Evolutionary conservation across 805 yeast species (phyloP), one percentile per base, ranked within the genome.

Genomic region (Lipomyces mesembrius): DNA sequence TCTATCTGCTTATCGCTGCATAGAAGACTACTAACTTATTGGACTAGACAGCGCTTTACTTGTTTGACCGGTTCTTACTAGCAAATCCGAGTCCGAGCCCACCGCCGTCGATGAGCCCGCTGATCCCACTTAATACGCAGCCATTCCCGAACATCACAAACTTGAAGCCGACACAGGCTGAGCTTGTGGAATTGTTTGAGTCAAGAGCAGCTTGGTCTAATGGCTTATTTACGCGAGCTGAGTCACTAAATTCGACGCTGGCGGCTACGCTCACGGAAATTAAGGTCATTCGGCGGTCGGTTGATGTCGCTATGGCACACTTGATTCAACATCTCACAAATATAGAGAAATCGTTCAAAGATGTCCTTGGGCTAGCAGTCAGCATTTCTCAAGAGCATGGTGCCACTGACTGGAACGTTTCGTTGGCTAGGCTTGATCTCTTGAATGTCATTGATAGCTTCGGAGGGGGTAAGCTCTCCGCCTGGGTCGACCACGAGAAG

Each of bases 231-330:
- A 17, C 59, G 51, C 71, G 71, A 17, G 71, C 70, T 3, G 71
- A 67, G 43, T 62, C 71, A 11, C 60, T 68, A 12, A 65, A 57
- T 39, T 46, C 61, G 29, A 46, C 71, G 1, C 57, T 68, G 43
- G 54, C n/a, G 17, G 43, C 60, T 6, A 63, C 70, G 8, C 59
- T 57, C 27, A 29, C 70, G 20, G 68, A 71, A 57, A 67, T 71
- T 27, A 59, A 57, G 17, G 72, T 73, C 25, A 71, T 75, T 37
- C 63, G 67, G 43, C 66, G 63, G n/a, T 74, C 75, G 22, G 68
- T 71, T 1, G 69, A 67, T 12, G 73, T 75, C 17, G 76, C 76
- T 8, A 57, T 74, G 58, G 62, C 70, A 11, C 74, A 75, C 63
- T 62, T 75, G 66, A 56, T 63, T 29, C 69, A 69, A 51, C 76